Evolutionary conservation across 352 stramenopile species (phyloP).

Genomic region (Phytophthora uliginosa): DNA sequence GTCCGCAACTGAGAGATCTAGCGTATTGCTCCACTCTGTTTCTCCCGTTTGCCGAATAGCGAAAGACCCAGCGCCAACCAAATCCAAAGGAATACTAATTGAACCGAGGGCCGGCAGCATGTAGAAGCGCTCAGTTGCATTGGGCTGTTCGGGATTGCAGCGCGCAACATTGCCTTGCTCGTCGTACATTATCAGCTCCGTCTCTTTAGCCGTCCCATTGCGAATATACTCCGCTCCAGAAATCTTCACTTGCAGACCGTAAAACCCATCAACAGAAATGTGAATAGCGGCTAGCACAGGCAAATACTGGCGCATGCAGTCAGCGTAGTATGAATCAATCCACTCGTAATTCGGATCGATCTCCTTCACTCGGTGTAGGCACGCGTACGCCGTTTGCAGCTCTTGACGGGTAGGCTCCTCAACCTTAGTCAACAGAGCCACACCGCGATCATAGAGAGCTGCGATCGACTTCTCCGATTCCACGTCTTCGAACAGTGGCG

Average conservation of each 20-base stretch:
- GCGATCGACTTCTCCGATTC: slow-evolving; percentile 75
- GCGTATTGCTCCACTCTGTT: slow-evolving; percentile 86
- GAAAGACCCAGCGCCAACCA: slow-evolving; percentile 78
- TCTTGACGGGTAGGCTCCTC: slow-evolving; percentile 66
- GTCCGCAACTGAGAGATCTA: slow-evolving; percentile 75
- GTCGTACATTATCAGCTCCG: slow-evolving; percentile 78
- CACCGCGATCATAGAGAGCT: slow-evolving; percentile 73
- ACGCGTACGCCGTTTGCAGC: slow-evolving; percentile 81
- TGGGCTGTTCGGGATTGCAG: slow-evolving; percentile 70
- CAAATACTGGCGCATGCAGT: slow-evolving; percentile 76
- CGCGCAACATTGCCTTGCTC: slow-evolving; percentile 51
- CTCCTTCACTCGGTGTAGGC: slow-evolving; percentile 73
- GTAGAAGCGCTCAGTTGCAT: slow-evolving; percentile 62
- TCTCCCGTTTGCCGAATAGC: slow-evolving; percentile 89
- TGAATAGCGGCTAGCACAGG: slow-evolving; percentile 77
- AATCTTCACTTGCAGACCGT: slow-evolving; percentile 84
- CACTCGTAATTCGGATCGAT: slow-evolving; percentile 85
- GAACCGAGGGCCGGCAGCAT: slow-evolving; percentile 58
- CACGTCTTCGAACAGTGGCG: slow-evolving; percentile 78
- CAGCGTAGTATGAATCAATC: slow-evolving; percentile 85
- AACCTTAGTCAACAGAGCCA: slow-evolving; percentile 72
- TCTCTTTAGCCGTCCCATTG: slow-evolving; percentile 85
- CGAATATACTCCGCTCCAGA: slow-evolving; percentile 76
- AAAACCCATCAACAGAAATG: slow-evolving; percentile 76
- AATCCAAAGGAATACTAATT: slow-evolving; percentile 79